Percentiles rank a stretch among this genome's conserved stretches.
Conservation (phyloP, 345 rosid species). For the Hypericum androsaemum region DNA sequence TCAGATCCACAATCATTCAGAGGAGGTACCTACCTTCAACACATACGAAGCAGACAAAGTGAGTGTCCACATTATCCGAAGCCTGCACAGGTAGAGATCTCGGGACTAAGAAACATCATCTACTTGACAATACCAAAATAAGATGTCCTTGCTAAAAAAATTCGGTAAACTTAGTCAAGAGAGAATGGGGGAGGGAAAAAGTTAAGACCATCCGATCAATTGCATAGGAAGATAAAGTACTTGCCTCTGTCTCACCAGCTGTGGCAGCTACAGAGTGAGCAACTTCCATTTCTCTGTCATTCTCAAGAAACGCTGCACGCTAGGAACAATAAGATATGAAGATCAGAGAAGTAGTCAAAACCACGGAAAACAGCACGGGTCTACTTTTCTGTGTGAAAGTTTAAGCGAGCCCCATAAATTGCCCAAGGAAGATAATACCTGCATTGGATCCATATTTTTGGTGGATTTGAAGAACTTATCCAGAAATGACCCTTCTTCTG, state of each 20-base stretch:
- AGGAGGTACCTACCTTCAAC: slow-evolving; percentile 48
- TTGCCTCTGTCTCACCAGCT: slow-evolving; percentile 77
- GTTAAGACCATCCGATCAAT: no score
- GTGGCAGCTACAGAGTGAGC: slow-evolving; percentile 85
- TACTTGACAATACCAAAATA: background rate
- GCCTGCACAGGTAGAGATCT: slow-evolving; percentile 38
- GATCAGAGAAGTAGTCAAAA: background rate
- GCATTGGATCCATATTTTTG: slow-evolving; percentile 54
- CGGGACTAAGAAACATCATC: background rate
- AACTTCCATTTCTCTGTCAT: slow-evolving; percentile 70
- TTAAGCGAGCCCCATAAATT: no score
- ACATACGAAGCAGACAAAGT: slow-evolving; percentile 76
- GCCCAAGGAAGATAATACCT: slow-evolving; percentile 48
- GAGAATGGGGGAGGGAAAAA: no score
- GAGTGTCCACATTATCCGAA: slow-evolving; percentile 49
- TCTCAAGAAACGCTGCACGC: slow-evolving; percentile 80
- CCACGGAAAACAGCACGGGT: background rate
- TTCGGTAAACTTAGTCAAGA: no score
- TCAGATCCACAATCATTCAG: background rate
- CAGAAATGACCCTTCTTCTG: slow-evolving; percentile 73
- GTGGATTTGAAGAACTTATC: slow-evolving; percentile 73
- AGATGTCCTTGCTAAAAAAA: background rate
- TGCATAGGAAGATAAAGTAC: background rate
- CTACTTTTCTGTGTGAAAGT: background rate
- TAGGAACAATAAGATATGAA: slow-evolving; percentile 19